phyloP scores from a whole-genome alignment of 2,329 filamentous ascomycete genomes.

The Diplodia mutila region DNA sequence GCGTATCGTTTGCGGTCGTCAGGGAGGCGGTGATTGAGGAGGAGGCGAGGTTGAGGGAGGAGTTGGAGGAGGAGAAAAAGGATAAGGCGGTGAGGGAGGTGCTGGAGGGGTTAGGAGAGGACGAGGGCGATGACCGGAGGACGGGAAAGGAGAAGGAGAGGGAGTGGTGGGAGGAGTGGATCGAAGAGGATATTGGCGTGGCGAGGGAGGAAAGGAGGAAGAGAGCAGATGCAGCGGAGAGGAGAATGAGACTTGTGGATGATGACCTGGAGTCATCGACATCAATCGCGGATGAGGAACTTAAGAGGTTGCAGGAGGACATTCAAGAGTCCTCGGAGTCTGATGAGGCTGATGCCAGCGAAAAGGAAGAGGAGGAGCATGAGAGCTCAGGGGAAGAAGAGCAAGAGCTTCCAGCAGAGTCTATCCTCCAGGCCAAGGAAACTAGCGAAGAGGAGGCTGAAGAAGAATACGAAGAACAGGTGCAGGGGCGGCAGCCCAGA shows the following conservation, averaged over 20 bases:
- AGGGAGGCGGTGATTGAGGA: background rate
- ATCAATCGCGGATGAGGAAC: background rate
- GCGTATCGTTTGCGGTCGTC: background rate
- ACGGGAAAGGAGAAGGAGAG: background rate
- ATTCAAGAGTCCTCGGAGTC: background rate
- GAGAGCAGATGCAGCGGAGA: background rate
- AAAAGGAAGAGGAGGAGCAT: background rate
- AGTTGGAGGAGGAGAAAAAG: background rate
- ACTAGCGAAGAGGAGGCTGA: background rate
- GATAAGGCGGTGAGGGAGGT: background rate
- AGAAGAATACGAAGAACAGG: background rate
- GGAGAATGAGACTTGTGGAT: background rate
- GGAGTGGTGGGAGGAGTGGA: background rate
- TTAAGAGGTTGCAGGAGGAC: background rate
- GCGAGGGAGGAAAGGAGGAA: background rate
- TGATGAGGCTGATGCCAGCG: background rate
- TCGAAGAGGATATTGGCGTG: background rate
- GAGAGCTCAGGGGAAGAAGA: background rate
- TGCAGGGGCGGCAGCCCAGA: background rate
- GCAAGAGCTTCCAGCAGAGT: background rate
- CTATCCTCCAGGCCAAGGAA: background rate
- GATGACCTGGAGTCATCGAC: background rate
- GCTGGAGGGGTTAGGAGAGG: background rate
- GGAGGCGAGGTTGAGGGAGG: background rate
- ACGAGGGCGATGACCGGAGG: no score